Percentiles rank a stretch among this genome's conserved stretches.
These are phyloP conservation scores for Ajuga reptans DNA, from an alignment of 305 asterid genomes.

Conservation along the genomic window DNA sequence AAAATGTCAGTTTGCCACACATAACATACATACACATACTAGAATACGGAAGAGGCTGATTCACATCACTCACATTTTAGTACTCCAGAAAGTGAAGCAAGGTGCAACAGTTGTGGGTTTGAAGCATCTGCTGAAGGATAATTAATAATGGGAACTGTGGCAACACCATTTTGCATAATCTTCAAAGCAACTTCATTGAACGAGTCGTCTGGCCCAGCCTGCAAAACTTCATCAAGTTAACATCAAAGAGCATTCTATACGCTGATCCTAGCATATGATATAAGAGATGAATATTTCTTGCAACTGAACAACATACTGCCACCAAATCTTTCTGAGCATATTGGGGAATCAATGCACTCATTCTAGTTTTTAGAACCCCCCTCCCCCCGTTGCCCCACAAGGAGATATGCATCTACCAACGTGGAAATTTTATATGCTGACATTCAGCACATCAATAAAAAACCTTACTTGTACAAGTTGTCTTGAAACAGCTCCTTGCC, in stretches of 20 bases:
- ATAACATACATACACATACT: not conserved
- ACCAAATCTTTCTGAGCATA: not conserved
- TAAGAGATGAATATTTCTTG: not conserved
- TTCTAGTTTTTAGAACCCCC: no score
- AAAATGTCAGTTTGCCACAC: not conserved
- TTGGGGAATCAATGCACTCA: no score
- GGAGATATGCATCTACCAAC: no score
- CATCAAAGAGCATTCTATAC: not conserved
- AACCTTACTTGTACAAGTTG: constrained; percentile 65
- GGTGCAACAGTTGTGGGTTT: constrained; percentile 65
- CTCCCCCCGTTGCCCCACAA: no score
- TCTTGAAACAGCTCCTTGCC: constrained; percentile 44
- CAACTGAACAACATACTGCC: not conserved
- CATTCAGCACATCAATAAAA: constrained; percentile 14
- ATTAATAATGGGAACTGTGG: constrained; percentile 70
- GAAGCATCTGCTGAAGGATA: constrained; percentile 56
- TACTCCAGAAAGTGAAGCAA: constrained; percentile 78
- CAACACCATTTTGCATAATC: constrained; percentile 61
- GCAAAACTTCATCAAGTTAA: constrained; percentile 28
- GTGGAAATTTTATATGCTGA: not conserved
- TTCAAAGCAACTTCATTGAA: constrained; percentile 63
- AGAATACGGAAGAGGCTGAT: not conserved
- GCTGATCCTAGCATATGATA: not conserved
- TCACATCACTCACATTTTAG: constrained; percentile 47
- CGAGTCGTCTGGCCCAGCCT: constrained; percentile 78